Conservation (phyloP, 768 basidiomycete genomes). For the Tricholoma sp. region DNA sequence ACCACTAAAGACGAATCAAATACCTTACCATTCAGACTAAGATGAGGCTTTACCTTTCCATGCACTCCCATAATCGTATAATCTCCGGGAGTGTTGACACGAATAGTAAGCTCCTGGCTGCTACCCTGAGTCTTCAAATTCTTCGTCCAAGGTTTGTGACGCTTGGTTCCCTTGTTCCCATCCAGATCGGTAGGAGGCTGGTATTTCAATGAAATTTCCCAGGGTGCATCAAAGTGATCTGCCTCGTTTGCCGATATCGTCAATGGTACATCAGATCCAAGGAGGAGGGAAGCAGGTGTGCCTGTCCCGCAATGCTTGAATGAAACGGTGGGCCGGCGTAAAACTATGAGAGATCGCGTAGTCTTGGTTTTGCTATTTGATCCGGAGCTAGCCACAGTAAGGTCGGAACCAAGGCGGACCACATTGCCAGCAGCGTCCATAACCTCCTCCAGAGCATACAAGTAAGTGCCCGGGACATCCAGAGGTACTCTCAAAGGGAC, state of each 20-base stretch:
- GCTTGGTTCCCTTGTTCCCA: slow-evolving; percentile 30
- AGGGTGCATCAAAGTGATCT: slow-evolving; percentile 62
- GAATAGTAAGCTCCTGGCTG: slow-evolving; percentile 40
- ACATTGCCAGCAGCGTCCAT: slow-evolving; percentile 81
- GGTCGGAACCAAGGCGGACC: slow-evolving; percentile 40
- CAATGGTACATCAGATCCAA: slow-evolving; percentile 60
- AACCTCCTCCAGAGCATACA: slow-evolving; percentile 75
- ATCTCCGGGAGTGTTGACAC: slow-evolving; percentile 63
- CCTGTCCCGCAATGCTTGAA: slow-evolving; percentile 76
- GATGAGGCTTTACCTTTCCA: slow-evolving; percentile 48
- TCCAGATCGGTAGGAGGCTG: slow-evolving; percentile 41
- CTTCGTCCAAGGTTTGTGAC: slow-evolving; percentile 59
- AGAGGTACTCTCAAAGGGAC: slow-evolving; percentile 67
- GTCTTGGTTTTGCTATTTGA: slow-evolving; percentile 37
- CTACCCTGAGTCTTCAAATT: slow-evolving; percentile 46
- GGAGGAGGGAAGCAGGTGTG: slow-evolving; percentile 62
- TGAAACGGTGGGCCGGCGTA: slow-evolving; percentile 65
- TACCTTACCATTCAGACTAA: slow-evolving; percentile 2
- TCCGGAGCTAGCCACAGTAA: slow-evolving; percentile 13
- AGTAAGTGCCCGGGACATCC: slow-evolving; percentile 59
- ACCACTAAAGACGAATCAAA: slow-evolving; percentile 41
- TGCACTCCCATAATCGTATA: slow-evolving; percentile 68
- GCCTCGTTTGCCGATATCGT: slow-evolving; percentile 47
- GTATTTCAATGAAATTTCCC: slow-evolving; percentile 62
- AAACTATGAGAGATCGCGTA: slow-evolving; percentile 60